Evolutionary conservation across 345 rosid genomes (phyloP).

Genomic region (Heritiera littoralis): DNA sequence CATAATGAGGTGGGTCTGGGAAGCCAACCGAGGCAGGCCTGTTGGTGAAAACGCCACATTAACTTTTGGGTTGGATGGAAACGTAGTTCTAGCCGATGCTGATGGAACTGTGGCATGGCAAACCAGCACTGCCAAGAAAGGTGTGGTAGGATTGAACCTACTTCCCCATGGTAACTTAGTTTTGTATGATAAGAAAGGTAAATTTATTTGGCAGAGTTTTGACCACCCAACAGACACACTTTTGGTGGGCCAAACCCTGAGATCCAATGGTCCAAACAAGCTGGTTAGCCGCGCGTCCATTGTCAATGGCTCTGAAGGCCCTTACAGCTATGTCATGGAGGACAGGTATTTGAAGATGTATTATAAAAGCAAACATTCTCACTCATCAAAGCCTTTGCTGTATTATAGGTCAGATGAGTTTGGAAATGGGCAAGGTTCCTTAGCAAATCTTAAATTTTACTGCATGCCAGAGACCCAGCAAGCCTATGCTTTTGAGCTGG

Average conservation of each 20-base stretch:
- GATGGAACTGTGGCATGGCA: constrained; percentile 67
- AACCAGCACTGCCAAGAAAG: constrained; percentile 59
- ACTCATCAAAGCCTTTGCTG: constrained; percentile 23
- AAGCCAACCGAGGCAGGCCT: constrained; percentile 65
- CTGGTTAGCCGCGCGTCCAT: constrained; percentile 55
- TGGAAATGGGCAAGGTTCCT: constrained; percentile 10
- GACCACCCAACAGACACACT: constrained; percentile 64
- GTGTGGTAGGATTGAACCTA: constrained; percentile 52
- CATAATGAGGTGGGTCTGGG: constrained; percentile 61
- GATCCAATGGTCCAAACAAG: constrained; percentile 31
- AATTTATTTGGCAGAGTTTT: constrained; percentile 61
- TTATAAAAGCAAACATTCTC: constrained; percentile 21
- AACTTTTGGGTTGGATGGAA: constrained; percentile 50
- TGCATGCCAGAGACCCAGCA: constrained; percentile 3
- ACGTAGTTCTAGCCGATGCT: constrained; percentile 53
- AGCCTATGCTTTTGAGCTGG: constrained; percentile 10
- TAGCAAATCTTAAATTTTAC: constrained; percentile 1
- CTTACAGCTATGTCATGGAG: constrained; percentile 61
- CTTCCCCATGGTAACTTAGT: constrained; percentile 66
- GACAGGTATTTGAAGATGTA: neutral
- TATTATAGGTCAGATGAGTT: constrained; percentile 22
- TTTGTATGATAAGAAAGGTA: constrained; percentile 42
- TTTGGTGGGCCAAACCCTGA: constrained; percentile 53
- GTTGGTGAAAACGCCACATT: constrained; percentile 62
- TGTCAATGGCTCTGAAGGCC: constrained; percentile 37